phyloP scores from a whole-genome alignment of 306 rosid genomes.

The Acmispon strigosus region DNA sequence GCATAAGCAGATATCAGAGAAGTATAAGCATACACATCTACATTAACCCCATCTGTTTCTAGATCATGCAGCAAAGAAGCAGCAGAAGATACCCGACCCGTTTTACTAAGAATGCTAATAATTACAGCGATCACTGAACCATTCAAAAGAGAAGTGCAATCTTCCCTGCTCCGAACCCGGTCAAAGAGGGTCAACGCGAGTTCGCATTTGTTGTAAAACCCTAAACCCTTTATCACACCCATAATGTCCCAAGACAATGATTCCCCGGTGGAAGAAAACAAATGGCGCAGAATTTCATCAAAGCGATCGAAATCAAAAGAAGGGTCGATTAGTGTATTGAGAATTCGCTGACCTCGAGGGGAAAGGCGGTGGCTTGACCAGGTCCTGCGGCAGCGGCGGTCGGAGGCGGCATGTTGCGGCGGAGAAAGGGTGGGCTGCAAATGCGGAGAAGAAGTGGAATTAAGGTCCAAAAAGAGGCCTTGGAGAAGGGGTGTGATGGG shows the following conservation, averaged over 20 bases:
- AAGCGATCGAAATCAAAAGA: slow-evolving; percentile 35
- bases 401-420: neutral
- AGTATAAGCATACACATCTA: slow-evolving; percentile 73
- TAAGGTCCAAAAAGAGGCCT: slow-evolving; percentile 25
- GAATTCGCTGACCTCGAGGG: slow-evolving; percentile 44
- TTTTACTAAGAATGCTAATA: slow-evolving; percentile 57
- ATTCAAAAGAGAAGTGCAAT: slow-evolving; percentile 34
- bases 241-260: slow-evolving; percentile 44
- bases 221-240: slow-evolving; percentile 58
- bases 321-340: slow-evolving; percentile 41
- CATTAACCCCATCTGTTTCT: slow-evolving; percentile 42
- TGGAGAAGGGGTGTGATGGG: slow-evolving; percentile 46
- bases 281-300: slow-evolving; percentile 18
- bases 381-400: slow-evolving; percentile 42
- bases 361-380: slow-evolving; percentile 63
- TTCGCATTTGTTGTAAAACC: slow-evolving; percentile 47
- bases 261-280: neutral
- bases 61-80: slow-evolving; percentile 46
- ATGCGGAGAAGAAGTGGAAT: neutral
- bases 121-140: slow-evolving; percentile 51
- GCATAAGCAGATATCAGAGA: slow-evolving; percentile 65
- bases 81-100: slow-evolving; percentile 52
- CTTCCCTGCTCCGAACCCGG: slow-evolving; percentile 40
- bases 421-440: neutral
- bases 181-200: slow-evolving; percentile 56